Evolutionary conservation across 1,284 basidiomycete species (phyloP), one percentile per base, ranked within the genome.

Genomic region (Marasmius sp.): DNA sequence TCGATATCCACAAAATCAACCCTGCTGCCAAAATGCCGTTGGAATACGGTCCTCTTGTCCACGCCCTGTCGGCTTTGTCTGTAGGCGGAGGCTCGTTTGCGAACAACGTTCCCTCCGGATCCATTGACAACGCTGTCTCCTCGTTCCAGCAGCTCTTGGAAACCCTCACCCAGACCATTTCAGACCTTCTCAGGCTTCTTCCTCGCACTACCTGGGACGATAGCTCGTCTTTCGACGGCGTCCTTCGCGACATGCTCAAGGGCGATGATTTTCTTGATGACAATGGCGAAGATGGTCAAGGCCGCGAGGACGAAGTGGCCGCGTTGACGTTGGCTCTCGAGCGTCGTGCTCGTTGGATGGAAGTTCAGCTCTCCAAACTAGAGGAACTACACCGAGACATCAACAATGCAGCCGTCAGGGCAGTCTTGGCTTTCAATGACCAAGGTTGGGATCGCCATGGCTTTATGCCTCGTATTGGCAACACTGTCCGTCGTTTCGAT

Each of bases 191-290:
- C 41, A 87, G 90, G 11, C 81, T 93, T 45, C 86, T 93, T 63
- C 92, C 91, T 34, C 88, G 91, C 36, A 91, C 89, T 10, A 93
- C 91, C 3, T 93, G 91, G 91, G 91, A 92, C 66, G 91, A 92
- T 68, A 92, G 88, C 95, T 1, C 97, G 96, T 67, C 95, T 93
- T 0, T 97, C 95, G 69, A 99, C 98, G 72, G 99, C 97, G 73
- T 99, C 97, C 65, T 86, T 87, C 36, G 96, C 92, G 72, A 99
- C 99, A 70, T 89, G 86, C 67, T 86, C 85, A 9, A 94, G 88
- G 74, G 95, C 98, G 48, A 84, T 82, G 70, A 89, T 86, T 56
- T 93, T 93, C 74, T 99, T 91, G 68, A 98, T 93, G 51, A 94
- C 82, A 72, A 94, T 95, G 64, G 97, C 16, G 88, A 90, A 50